These are phyloP conservation scores for Ensete ventricosum DNA, from an alignment of 176 grass and related monocot species.

Conservation along the genomic window DNA sequence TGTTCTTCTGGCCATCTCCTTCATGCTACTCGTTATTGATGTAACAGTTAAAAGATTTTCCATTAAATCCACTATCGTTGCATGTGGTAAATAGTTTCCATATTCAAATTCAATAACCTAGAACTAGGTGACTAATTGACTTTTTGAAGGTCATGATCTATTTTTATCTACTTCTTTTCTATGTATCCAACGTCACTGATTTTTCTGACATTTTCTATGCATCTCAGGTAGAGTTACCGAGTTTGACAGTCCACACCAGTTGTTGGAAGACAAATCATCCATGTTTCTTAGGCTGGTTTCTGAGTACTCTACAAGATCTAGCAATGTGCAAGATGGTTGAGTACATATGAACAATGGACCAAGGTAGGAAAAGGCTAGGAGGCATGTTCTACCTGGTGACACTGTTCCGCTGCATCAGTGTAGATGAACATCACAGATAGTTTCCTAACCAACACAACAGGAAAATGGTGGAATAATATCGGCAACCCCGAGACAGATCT, in stretches of 20 bases:
- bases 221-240: slow-evolving; percentile 84
- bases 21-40: too few relatives aligned
- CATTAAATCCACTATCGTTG: too few relatives aligned
- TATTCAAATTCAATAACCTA: too few relatives aligned
- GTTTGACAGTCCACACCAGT: slow-evolving; percentile 59
- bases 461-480: background rate
- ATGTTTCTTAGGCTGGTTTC: slow-evolving; percentile 92
- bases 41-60: too few relatives aligned
- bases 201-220: background rate
- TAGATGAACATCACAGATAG: background rate
- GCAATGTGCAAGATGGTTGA: slow-evolving; percentile 55
- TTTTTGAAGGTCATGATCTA: too few relatives aligned
- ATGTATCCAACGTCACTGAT: background rate
- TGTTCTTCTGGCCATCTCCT: too few relatives aligned
- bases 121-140: too few relatives aligned
- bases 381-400: background rate
- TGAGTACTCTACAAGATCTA: slow-evolving; percentile 81
- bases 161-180: background rate
- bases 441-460: background rate
- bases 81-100: too few relatives aligned
- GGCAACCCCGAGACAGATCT: background rate
- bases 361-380: background rate
- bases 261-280: slow-evolving; percentile 82
- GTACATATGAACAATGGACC: slow-evolving; percentile 17
- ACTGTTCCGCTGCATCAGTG: background rate